Evolutionary conservation across 345 rosid genomes (phyloP), one percentile per base, ranked within the genome.

Genomic region (Pseudoturritis turrita): DNA sequence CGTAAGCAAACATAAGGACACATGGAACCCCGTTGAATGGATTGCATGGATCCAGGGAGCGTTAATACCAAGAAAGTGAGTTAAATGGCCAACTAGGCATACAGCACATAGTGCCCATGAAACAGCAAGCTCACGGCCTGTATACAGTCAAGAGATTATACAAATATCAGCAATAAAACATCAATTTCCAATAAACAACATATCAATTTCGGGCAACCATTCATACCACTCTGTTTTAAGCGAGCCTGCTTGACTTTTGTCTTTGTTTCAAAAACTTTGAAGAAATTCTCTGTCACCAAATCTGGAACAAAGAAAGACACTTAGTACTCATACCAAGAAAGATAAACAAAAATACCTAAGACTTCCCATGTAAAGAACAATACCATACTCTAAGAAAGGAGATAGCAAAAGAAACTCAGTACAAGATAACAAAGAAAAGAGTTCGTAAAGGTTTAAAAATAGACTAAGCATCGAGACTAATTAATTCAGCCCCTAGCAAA

Each of bases 91-190:
- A 69, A 90, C 73, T 70, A 93, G 82, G 88, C 98, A 93, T 50
- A 93, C 97, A 78, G 98, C 91, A 84, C 98, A 93, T 37, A 93
- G 83, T 41, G 94, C 96, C 97, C 98, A 93, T 19, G 98, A 90
- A 72, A 93, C 91, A 69, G 89, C 96, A 78, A 93, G 98, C 81
- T 90, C 88, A 0, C 83, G 84, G 68, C 97, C 98, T 93, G 79
- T 46, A 77, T 66, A 11, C 23, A 46, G 4, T 21, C 28, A 55
- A 70, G 39, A 46, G 60, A 63, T 62, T 46, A 53, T 18, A 49
- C 14, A 62, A 70, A 37, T 12, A 45, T 65, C 55, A 67, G 77
- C 22, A 62, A 22, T 53, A 47, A 71, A 68, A 67, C 57, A 47
- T 49, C 50, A 63, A 11, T 50, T 49, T 62, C 74, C 56, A 58